These are phyloP conservation scores for Coemansia sp. DNA, from an alignment of 192 early-diverging fungal genomes.

Conservation along the genomic window DNA sequence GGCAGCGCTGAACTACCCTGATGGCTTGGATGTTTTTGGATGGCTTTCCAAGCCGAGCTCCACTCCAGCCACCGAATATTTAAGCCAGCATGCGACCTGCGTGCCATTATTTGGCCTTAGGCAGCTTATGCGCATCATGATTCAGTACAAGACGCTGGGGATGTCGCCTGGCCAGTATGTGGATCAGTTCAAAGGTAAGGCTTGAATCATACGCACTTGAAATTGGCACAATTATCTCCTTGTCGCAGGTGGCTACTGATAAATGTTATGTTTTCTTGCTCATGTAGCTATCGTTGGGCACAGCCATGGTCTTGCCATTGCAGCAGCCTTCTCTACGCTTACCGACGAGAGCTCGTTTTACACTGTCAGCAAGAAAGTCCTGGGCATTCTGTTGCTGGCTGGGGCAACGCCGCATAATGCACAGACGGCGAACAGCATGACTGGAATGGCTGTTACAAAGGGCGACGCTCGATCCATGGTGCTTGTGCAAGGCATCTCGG, in stretches of 20 bases:
- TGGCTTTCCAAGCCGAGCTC: slow-evolving; percentile 75
- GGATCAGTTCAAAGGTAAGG: slow-evolving; percentile 36
- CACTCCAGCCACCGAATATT: slow-evolving; percentile 70
- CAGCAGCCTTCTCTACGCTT: slow-evolving; percentile 78
- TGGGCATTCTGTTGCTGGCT: slow-evolving; percentile 81
- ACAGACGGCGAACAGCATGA: slow-evolving; percentile 9
- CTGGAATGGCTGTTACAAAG: not conserved
- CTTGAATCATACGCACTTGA: too few species aligned
- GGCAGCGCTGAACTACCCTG: slow-evolving; percentile 58
- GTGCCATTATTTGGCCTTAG: slow-evolving; percentile 85
- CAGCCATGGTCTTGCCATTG: slow-evolving; percentile 86
- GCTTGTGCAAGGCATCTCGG: slow-evolving; percentile 1
- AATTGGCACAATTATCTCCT: not conserved
- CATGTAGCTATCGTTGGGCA: slow-evolving; percentile 70
- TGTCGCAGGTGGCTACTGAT: not conserved
- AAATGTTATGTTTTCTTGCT: not conserved
- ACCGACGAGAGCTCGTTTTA: slow-evolving; percentile 79
- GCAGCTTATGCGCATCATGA: slow-evolving; percentile 82
- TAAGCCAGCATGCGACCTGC: slow-evolving; percentile 70
- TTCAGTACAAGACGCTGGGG: slow-evolving; percentile 65
- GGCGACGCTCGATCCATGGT: slow-evolving; percentile 24
- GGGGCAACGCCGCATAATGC: slow-evolving; percentile 78
- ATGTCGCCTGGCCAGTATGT: slow-evolving; percentile 53
- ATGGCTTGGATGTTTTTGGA: slow-evolving; percentile 72
- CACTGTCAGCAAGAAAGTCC: slow-evolving; percentile 72